These are phyloP conservation scores for Albizia julibrissin DNA, from an alignment of 306 rosid genomes.

Conservation along the genomic window DNA sequence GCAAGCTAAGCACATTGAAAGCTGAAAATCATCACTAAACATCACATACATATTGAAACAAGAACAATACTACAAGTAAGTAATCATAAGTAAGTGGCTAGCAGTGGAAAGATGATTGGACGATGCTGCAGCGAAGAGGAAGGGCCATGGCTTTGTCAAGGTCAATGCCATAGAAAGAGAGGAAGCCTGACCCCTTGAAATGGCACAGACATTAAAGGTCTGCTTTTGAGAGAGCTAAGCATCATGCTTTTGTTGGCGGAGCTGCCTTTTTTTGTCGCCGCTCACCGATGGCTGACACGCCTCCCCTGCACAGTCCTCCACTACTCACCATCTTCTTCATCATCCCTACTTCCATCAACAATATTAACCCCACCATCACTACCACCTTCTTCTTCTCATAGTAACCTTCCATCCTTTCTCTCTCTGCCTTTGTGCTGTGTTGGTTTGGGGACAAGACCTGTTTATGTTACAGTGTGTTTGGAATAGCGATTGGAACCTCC, in stretches of 20 bases:
- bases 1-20: background rate
- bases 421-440: no score
- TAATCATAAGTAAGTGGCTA: no score
- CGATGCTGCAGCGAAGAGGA: constrained; percentile 42
- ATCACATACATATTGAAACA: background rate
- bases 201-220: constrained; percentile 49
- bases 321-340: background rate
- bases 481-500: no score
- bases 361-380: background rate
- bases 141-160: constrained; percentile 48
- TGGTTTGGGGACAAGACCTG: background rate
- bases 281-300: constrained; percentile 41
- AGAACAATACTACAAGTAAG: background rate
- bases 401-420: background rate
- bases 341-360: background rate
- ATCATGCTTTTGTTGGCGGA: constrained; percentile 33
- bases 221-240: constrained; percentile 39
- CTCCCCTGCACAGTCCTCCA: background rate
- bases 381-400: background rate
- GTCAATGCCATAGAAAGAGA: constrained; percentile 36
- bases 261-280: constrained; percentile 4
- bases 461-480: no score
- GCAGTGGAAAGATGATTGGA: constrained; percentile 26
- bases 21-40: background rate
- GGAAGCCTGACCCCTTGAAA: constrained; percentile 34